phyloP scores from a whole-genome alignment of 1,284 basidiomycete species.

The Ganoderma sp. region DNA sequence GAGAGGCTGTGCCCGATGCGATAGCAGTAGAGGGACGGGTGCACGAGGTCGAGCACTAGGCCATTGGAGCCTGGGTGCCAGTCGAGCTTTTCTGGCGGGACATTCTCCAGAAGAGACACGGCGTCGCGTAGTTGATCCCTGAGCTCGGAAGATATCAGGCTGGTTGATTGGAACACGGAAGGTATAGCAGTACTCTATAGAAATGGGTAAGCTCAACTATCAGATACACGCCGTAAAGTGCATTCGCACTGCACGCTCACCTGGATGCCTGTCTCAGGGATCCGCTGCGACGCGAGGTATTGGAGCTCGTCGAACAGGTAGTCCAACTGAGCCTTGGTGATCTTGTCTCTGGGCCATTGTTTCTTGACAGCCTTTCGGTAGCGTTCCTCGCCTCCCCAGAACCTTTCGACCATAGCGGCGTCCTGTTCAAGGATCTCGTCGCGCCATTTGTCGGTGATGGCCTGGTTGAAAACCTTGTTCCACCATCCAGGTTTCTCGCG shows the following conservation, averaged over 20 bases:
- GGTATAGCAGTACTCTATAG: background rate
- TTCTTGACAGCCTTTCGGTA: background rate
- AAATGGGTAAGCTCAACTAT: background rate
- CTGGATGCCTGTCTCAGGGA: background rate
- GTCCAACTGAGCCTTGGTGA: background rate
- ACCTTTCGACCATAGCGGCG: background rate
- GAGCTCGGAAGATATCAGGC: background rate
- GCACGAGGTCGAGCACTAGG: conserved; percentile 19
- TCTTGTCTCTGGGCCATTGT: background rate
- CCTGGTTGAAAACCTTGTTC: conserved; percentile 25
- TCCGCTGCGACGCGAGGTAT: background rate
- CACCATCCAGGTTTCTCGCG: conserved; percentile 28
- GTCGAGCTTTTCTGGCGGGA: conserved; percentile 23
- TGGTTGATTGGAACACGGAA: background rate
- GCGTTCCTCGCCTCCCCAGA: conserved; percentile 13
- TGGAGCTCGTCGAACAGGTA: conserved; percentile 1
- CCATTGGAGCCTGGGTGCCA: conserved; percentile 28
- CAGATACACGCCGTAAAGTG: background rate
- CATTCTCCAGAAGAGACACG: background rate
- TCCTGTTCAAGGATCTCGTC: conserved; percentile 24
- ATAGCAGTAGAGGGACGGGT: conserved; percentile 12
- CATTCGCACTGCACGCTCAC: background rate
- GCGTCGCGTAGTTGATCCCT: background rate
- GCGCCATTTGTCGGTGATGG: conserved; percentile 25
- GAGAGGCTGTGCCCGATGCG: conserved; percentile 19